Evolutionary conservation across 768 basidiomycete genomes (phyloP), one percentile per base, ranked within the genome.

Genomic region (Psilocybe subaeruginosa): DNA sequence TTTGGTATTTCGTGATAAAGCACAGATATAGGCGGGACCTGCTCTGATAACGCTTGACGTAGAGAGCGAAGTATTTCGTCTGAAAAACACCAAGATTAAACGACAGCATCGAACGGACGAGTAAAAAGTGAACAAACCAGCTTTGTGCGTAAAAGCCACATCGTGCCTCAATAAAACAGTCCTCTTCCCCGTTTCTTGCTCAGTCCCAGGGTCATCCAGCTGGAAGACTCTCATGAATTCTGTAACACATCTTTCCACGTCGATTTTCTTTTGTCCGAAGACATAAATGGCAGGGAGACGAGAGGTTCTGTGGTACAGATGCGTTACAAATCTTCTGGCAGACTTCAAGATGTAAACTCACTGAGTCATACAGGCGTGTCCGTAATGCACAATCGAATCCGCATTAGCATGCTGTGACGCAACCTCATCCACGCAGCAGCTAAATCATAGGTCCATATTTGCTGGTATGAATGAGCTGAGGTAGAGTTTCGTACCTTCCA

Each of bases 341-440:
- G 17, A 39, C 43, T 6, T 12, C 2, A n/a, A 23, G 8, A 19
- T 52, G 19, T 29, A 30, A 35, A 80, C 93, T 64, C 66, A 97
- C 95, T 89, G 86, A 72, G 91, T 94, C 80, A 98, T 85, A 73
- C 97, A 99, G 0, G 97, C 95, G 77, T 97, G 92, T 1, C 97
- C 97, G 69, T 97, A 98, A 69, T 99, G 97, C 2, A 99, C 89
- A 63, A 97, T 82, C 7, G 89, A 86, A 70, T 98, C 93, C 0
- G 95, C 94, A 64, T 95, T 88, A 49, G 95, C 88, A 69, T 99
- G 97, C 68, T 95, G 90, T 3, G 97, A 95, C 4, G 95, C 91
- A 4, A 99, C 91, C 66, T 98, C 93, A 69, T 99, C 97, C 2
- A 97, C 94, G 71, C 97, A 99, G 69, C 97, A 99, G 68, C 96